Base-by-base conservation (phyloP, 75 land plant species). In the Picea glauca region DNA sequence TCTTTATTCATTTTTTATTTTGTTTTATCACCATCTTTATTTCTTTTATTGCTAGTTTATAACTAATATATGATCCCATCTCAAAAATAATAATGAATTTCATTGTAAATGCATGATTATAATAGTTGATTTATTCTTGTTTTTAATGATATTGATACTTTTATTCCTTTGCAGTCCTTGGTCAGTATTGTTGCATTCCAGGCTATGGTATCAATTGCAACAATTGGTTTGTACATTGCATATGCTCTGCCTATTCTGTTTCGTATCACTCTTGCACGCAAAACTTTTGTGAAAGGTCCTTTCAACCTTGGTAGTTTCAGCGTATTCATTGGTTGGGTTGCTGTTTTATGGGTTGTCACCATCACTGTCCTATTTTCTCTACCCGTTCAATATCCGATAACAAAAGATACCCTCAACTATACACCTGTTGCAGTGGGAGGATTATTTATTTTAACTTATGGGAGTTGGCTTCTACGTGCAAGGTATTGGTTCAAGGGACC, bases 401-500 rank as follows among this genome's bases (percentile, higher is more conserved):
- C 91, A 1, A 75, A 67, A 18, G 80, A 89, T 61, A 93, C 90
- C 35, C 81, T 94, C 66, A 94, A 93, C 77, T 94, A 94, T 76
- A 88, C 98, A 13, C 98, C 98, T 46, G 93, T 89, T 35, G 98
- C 95, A 18, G 98, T 95, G 35, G 93, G 93, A 21, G 90, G 96
- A 11, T 78, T 93, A 30, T 79, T 90, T 9, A 2, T 91, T 35
- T 78, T 95, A 68, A 76, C 81, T 26, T 72, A 85, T 31, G 76
- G 80, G 17, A 77, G 84, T 21, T 95, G 98, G 98, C 23, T 93
- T 17, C 15, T 91, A 8, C 84, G 87, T 74, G 98, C 93, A 26
- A 82, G 89, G n/a, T 79, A 80, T 30, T 94, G 98, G 98, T 94
- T 94, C 81, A 89, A 68, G 76, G 98, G 98, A 23, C 98, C 98